Evolutionary conservation across 305 asterid species (phyloP), one percentile per base, ranked within the genome.

Genomic region (Plantago rigida): DNA sequence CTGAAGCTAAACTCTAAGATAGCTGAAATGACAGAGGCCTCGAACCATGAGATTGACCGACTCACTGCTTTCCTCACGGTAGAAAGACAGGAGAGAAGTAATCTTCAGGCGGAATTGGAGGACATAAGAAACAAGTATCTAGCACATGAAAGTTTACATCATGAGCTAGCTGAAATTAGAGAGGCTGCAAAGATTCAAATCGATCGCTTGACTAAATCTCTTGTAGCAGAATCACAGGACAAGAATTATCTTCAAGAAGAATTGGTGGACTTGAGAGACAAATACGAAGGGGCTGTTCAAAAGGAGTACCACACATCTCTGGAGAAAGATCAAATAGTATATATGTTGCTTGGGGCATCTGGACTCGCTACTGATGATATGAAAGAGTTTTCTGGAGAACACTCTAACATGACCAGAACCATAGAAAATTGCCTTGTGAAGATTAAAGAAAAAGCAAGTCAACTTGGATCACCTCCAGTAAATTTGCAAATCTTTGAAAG

Each of bases 321-420:
- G 69, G 95, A 82, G 73, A 84, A 77, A 72, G 88, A 72, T 67
- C 71, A 66, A 71, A 69, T 83, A 13, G 63, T 92, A 60, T 73
- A 48, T 66, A 61, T 65, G 81, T 75, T 92, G 73, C 79, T 85
- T 42, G 83, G 85, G 76, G 94, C 87, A 74, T 82, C 92, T 71
- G 86, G 93, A 63, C 68, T 82, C 59, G 63, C 82, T 71, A 57
- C 71, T 19, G 76, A 73, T 60, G 59, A 45, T 68, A 73, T 49
- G 26, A 66, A 73, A 62, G 79, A 70, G 71, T 66, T 36, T 65
- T 69, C 42, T 71, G 71, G 72, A 51, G 82, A 68, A 61, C 78
- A 71, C 64, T 51, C 78, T 54, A 87, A 81, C 76, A 60, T 62
- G 70, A 65, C 68, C 44, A 61, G 66, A 66, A 71, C 81, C 48